Conservation (phyloP, 2,329 filamentous ascomycete genomes). For the Madurella mycetomatis region DNA sequence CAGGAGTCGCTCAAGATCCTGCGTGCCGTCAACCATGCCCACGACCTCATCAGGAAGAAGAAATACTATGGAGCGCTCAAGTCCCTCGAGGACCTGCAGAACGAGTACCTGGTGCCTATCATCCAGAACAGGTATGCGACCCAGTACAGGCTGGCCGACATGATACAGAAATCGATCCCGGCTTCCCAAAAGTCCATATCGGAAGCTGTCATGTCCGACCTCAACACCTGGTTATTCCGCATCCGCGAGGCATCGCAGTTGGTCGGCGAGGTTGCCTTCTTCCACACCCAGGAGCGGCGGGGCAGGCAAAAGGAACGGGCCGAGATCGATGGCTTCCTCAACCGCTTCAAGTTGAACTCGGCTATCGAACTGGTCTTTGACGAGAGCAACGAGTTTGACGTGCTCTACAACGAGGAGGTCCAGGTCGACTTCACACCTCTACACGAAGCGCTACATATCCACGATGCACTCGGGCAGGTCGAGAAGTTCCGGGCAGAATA, state of each 20-base stretch:
- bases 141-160: conserved; percentile 88
- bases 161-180: conserved; percentile 94
- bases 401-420: conserved; percentile 90
- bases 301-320: conserved; percentile 77
- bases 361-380: conserved; percentile 93
- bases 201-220: conserved; percentile 91
- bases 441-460: conserved; percentile 93
- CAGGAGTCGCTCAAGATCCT: conserved; percentile 90
- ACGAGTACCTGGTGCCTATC: conserved; percentile 75
- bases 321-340: conserved; percentile 69
- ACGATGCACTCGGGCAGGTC: conserved; percentile 86
- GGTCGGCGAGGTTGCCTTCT: conserved; percentile 91
- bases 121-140: conserved; percentile 81
- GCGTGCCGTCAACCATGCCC: conserved; percentile 87
- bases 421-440: conserved; percentile 92
- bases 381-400: conserved; percentile 91
- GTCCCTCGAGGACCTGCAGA: conserved; percentile 90
- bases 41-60: conserved; percentile 86
- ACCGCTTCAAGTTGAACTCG: conserved; percentile 88
- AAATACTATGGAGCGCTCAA: conserved; percentile 94
- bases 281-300: conserved; percentile 85
- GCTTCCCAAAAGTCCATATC: conserved; percentile 89
- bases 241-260: conserved; percentile 96
- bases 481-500: conserved; percentile 91
- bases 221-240: conserved; percentile 94